Conservation (phyloP, 2,329 filamentous ascomycete species). For the Fusarium nanum region DNA sequence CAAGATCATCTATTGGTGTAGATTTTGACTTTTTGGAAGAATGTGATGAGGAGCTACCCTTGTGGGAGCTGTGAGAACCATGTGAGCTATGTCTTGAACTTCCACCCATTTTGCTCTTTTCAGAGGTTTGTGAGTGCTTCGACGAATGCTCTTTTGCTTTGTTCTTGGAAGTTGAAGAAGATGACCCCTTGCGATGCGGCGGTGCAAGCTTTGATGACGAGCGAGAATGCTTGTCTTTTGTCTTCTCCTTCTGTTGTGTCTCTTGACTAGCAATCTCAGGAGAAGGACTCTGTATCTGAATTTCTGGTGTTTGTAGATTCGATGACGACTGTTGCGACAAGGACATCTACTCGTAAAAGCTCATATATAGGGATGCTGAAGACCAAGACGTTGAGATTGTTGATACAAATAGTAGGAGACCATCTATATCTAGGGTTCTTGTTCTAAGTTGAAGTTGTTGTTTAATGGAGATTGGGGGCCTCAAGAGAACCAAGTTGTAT, state of each 20-base stretch:
- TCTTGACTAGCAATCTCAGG: constrained; percentile 34
- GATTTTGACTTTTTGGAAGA: constrained; percentile 56
- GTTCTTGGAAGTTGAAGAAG: constrained; percentile 23
- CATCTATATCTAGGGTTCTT: constrained; percentile 14
- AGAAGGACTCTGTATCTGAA: constrained; percentile 47
- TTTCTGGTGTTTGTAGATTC: constrained; percentile 39
- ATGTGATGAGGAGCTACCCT: constrained; percentile 43
- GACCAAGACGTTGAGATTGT: background rate
- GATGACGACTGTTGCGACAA: constrained; percentile 31
- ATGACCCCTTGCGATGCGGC: constrained; percentile 31
- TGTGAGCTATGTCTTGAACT: constrained; percentile 41
- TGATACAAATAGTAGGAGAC: background rate
- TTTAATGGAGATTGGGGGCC: background rate
- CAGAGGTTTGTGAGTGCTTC: constrained; percentile 14
- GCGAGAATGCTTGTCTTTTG: constrained; percentile 1
- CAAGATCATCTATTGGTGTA: constrained; percentile 60
- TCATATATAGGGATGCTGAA: constrained; percentile 22
- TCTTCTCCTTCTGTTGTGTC: constrained; percentile 2
- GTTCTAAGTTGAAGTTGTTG: background rate
- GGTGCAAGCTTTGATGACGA: constrained; percentile 28
- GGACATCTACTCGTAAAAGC: constrained; percentile 45
- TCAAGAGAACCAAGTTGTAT: background rate
- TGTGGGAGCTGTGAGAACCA: constrained; percentile 43
- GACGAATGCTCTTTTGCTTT: constrained; percentile 33
- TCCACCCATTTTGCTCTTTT: constrained; percentile 39